These are phyloP conservation scores for Globisporangium spiculum DNA, from an alignment of 352 stramenopile species.

Conservation along the genomic window DNA sequence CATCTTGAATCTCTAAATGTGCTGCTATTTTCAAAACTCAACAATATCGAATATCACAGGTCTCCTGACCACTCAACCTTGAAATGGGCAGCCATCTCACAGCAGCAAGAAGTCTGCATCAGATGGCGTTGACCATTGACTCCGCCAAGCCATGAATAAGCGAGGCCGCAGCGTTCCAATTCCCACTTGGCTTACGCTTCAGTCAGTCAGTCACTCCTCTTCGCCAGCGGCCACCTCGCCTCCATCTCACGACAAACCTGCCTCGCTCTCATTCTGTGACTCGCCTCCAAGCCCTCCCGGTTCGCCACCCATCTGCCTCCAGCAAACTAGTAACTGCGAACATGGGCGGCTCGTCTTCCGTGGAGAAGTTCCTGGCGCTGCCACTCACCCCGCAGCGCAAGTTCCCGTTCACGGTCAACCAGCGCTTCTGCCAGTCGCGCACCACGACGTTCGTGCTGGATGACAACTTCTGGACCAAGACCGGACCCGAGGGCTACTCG, in stretches of 20 bases:
- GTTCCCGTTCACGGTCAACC: conserved; percentile 43
- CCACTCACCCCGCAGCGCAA: conserved; percentile 36
- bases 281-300: conserved; percentile 27
- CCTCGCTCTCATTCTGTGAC: conserved; percentile 13
- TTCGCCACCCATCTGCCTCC: no score
- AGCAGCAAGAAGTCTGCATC: neutral
- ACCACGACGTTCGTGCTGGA: conserved; percentile 32
- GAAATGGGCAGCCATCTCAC: neutral
- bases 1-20: neutral
- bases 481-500: conserved; percentile 17
- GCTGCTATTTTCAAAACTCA: neutral
- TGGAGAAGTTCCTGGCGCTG: conserved; percentile 30
- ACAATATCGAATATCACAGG: neutral
- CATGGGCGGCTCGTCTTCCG: conserved; percentile 22
- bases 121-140: neutral
- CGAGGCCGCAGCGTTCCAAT: conserved; percentile 15
- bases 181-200: neutral
- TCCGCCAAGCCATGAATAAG: neutral
- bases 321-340: no score
- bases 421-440: conserved; percentile 33
- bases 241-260: no score
- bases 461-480: conserved; percentile 38
- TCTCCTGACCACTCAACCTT: neutral
- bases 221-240: no score
- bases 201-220: neutral